Evolutionary conservation across 257 asterid genomes (phyloP).

Genomic region (Jacaranda mimosifolia): DNA sequence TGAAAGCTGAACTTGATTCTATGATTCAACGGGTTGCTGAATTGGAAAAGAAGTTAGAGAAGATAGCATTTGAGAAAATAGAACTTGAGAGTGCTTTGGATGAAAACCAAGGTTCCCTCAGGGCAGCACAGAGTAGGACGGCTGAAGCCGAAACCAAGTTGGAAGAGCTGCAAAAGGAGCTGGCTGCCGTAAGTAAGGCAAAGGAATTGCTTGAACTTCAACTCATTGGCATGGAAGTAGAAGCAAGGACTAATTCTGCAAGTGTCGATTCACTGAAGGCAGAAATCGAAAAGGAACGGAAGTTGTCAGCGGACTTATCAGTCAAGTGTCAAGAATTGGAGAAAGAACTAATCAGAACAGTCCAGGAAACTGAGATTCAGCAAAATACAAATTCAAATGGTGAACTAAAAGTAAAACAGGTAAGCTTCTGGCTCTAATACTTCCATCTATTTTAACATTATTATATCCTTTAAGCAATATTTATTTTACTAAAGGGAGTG

Average conservation of each 20-base stretch:
- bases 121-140: conserved; percentile 39
- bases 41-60: conserved; percentile 63
- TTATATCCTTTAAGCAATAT: background rate
- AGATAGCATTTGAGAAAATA: conserved; percentile 53
- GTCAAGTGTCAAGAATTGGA: conserved; percentile 54
- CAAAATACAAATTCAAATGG: conserved; percentile 44
- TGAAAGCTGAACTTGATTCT: conserved; percentile 52
- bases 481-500: background rate
- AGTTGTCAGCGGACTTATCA: conserved; percentile 43
- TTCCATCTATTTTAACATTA: background rate
- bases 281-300: conserved; percentile 46
- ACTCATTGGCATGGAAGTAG: conserved; percentile 58
- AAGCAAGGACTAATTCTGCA: conserved; percentile 52
- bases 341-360: conserved; percentile 47
- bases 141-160: conserved; percentile 44
- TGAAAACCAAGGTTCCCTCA: conserved; percentile 46
- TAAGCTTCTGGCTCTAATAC: conserved; percentile 9
- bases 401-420: conserved; percentile 73
- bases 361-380: conserved; percentile 51
- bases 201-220: conserved; percentile 58
- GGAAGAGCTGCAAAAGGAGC: conserved; percentile 54
- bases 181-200: conserved; percentile 42
- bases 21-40: conserved; percentile 54
- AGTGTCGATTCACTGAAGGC: conserved; percentile 44
- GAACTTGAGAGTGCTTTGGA: conserved; percentile 51